phyloP scores from a whole-genome alignment of 805 yeast genomes.

The Pichia cephalocereana region DNA sequence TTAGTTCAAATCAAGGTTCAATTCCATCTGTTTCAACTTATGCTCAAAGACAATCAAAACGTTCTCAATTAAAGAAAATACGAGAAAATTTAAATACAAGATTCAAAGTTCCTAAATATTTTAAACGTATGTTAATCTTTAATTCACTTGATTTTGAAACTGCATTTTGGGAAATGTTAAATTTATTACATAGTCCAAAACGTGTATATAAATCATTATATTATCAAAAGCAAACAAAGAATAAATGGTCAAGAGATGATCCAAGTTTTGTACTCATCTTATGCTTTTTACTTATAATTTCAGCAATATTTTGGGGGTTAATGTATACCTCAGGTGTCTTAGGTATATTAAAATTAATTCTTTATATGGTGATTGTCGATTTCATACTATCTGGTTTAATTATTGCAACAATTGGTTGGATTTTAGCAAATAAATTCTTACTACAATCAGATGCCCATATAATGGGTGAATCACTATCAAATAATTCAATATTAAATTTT shows the following conservation, averaged over 20 bases:
- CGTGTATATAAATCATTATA: constrained; percentile 76
- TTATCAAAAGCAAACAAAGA: constrained; percentile 71
- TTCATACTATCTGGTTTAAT: constrained; percentile 62
- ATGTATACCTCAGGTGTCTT: constrained; percentile 60
- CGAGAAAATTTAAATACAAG: constrained; percentile 8
- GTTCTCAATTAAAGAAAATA: constrained; percentile 2
- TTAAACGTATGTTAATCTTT: constrained; percentile 51
- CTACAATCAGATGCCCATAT: constrained; percentile 12
- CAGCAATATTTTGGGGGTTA: constrained; percentile 87
- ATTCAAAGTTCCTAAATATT: constrained; percentile 22
- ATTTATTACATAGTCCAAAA: constrained; percentile 65
- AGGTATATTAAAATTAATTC: constrained; percentile 55
- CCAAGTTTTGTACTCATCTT: constrained; percentile 78
- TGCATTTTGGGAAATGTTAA: constrained; percentile 83
- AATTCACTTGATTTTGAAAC: constrained; percentile 85
- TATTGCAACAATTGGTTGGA: constrained; percentile 68
- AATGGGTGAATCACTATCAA: not conserved
- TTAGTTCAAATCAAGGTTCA: constrained; percentile 8
- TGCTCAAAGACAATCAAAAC: constrained; percentile 9
- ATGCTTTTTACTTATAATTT: constrained; percentile 52
- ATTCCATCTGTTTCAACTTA: constrained; percentile 10
- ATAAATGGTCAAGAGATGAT: constrained; percentile 84
- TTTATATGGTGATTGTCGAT: constrained; percentile 81
- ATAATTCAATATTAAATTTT: constrained; percentile 10
- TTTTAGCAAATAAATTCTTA: constrained; percentile 56